phyloP scores from a whole-genome alignment of 1,284 basidiomycete genomes.

The Amylostereum chailletii region DNA sequence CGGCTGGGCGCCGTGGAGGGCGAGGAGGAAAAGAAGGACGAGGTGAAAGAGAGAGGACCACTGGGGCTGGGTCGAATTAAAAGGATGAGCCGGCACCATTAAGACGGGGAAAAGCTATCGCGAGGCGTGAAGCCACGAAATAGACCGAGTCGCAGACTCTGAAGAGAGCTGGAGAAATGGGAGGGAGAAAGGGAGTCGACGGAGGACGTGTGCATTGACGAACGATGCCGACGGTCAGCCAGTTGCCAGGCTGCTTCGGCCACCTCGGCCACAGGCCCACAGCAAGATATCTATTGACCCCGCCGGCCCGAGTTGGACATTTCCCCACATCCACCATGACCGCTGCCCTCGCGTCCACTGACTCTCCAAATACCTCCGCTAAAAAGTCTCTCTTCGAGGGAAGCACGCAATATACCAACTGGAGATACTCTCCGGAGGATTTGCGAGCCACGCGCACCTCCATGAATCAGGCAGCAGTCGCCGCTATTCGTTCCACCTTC shows the following conservation, averaged over 20 bases:
- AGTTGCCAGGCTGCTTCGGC: no score
- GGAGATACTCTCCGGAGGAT: constrained; percentile 73
- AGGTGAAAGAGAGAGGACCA: constrained; percentile 3
- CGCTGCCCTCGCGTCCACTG: no score
- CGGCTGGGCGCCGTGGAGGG: constrained; percentile 1
- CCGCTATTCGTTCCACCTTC: constrained; percentile 66
- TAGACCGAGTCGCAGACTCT: no score
- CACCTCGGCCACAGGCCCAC: no score
- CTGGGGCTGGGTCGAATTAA: no score
- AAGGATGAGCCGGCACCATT: constrained; percentile 12
- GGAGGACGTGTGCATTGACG: neutral
- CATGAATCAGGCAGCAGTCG: constrained; percentile 69
- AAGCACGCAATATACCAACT: constrained; percentile 82
- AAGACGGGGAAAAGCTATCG: no score
- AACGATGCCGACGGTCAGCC: no score
- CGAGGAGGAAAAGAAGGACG: constrained; percentile 6
- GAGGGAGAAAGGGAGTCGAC: neutral
- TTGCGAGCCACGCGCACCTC: constrained; percentile 51
- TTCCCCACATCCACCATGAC: no score
- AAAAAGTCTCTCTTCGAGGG: constrained; percentile 57
- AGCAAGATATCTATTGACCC: no score
- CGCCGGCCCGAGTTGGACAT: no score
- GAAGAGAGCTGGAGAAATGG: neutral
- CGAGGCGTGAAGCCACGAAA: no score
- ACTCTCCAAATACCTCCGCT: neutral